Conservation (phyloP, 352 stramenopile genomes). For the Phytophthora macrochlamydospora region DNA sequence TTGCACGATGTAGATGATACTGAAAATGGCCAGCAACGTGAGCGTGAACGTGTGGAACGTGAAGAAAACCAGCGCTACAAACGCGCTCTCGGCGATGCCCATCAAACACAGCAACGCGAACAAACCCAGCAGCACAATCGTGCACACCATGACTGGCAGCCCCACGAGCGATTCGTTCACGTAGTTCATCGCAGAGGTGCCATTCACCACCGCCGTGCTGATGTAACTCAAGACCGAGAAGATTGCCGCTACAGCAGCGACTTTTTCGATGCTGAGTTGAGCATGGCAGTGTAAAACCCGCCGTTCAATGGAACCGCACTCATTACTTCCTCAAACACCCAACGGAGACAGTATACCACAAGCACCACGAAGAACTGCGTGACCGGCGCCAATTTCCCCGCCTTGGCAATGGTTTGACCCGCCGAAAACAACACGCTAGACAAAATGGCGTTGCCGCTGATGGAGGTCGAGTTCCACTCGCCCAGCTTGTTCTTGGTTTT, state of each 20-base stretch:
- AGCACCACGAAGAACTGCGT: constrained; percentile 76
- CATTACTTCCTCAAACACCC: constrained; percentile 91
- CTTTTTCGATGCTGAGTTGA: constrained; percentile 91
- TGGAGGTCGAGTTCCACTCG: constrained; percentile 85
- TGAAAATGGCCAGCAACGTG: constrained; percentile 51
- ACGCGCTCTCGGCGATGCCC: constrained; percentile 87
- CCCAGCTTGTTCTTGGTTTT: constrained; percentile 46
- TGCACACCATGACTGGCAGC: constrained; percentile 50
- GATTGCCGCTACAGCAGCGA: constrained; percentile 80
- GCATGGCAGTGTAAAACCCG: constrained; percentile 91
- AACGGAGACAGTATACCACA: constrained; percentile 69
- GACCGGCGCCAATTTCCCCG: constrained; percentile 81
- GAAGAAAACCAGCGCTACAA: constrained; percentile 85
- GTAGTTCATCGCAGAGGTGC: constrained; percentile 80
- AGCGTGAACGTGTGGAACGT: constrained; percentile 76
- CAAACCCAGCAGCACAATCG: constrained; percentile 64
- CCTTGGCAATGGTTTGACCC: constrained; percentile 49
- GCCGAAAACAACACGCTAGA: constrained; percentile 85
- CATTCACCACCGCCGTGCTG: constrained; percentile 78
- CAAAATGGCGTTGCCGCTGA: constrained; percentile 92
- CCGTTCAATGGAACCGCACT: constrained; percentile 90
- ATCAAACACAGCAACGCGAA: constrained; percentile 81
- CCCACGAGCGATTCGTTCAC: constrained; percentile 69
- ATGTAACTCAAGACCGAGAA: constrained; percentile 92
- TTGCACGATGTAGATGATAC: constrained; percentile 60